These are phyloP conservation scores for Colletotrichum phormii DNA, from an alignment of 2,329 filamentous ascomycete genomes.

Conservation along the genomic window DNA sequence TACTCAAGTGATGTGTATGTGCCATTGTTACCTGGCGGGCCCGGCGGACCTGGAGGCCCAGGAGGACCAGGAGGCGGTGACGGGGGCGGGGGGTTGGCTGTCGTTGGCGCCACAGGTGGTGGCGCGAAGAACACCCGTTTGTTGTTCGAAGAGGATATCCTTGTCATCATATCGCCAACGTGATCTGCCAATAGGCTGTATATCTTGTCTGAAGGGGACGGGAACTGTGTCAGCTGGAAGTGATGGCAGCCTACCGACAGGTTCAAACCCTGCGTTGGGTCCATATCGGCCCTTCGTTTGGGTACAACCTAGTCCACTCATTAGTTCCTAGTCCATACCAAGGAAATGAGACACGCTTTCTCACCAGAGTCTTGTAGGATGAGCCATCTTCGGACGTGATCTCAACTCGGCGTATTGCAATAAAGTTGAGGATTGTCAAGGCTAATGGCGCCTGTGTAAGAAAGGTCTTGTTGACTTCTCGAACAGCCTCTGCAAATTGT, in stretches of 20 bases:
- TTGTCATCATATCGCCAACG: constrained; percentile 14
- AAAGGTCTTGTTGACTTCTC: constrained; percentile 37
- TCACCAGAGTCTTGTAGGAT: constrained; percentile 5
- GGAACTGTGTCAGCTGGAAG: constrained; percentile 37
- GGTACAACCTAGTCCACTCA: constrained; percentile 6
- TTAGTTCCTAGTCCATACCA: not conserved
- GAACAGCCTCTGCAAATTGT: constrained; percentile 39
- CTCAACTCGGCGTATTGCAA: constrained; percentile 2
- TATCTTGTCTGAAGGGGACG: constrained; percentile 34
- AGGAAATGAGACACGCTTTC: not conserved
- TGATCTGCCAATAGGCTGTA: constrained; percentile 26
- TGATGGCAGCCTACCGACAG: constrained; percentile 37
- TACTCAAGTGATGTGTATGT: not conserved
- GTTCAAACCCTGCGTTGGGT: not conserved
- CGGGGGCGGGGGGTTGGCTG: not conserved
- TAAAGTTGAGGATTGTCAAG: constrained; percentile 19
- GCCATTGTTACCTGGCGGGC: not conserved
- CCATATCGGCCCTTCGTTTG: constrained; percentile 2
- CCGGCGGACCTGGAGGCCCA: not conserved
- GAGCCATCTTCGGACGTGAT: not conserved
- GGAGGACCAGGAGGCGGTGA: constrained; percentile 5
- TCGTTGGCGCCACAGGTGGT: not conserved
- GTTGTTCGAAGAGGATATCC: not conserved
- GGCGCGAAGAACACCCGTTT: not conserved
- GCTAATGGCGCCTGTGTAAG: not conserved